Percentiles rank a stretch among this genome's conserved stretches.
phyloP scores from a whole-genome alignment of 306 rosid species.

The Cucurbita maxima region DNA sequence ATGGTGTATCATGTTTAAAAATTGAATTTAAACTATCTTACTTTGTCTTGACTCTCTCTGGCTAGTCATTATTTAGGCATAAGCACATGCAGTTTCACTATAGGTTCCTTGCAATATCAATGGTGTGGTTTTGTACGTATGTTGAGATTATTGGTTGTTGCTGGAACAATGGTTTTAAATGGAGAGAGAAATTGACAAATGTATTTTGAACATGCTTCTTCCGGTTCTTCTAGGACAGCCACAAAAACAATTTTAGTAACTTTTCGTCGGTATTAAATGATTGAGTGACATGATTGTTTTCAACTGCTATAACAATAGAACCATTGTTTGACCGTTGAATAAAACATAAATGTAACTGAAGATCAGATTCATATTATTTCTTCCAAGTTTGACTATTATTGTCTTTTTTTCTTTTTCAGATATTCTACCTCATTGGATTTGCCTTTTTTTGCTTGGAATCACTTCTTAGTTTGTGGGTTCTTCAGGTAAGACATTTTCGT shows the following conservation, averaged over 20 bases:
- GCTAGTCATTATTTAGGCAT: neutral
- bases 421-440: slow-evolving; percentile 84
- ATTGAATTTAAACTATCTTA: neutral
- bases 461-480: slow-evolving; percentile 92
- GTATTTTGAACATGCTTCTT: neutral
- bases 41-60: neutral
- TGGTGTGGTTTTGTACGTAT: neutral
- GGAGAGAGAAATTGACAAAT: neutral
- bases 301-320: neutral
- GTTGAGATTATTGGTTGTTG: neutral
- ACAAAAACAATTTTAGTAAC: neutral
- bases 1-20: neutral
- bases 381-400: neutral
- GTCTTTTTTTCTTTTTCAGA: slow-evolving; percentile 28
- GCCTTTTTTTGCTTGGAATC: slow-evolving; percentile 90
- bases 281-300: neutral
- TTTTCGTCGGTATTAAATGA: neutral
- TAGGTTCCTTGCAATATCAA: neutral
- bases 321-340: neutral
- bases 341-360: neutral
- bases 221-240: neutral
- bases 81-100: neutral
- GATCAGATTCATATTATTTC: neutral
- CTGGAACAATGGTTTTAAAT: neutral
- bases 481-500: slow-evolving; percentile 46